These are phyloP conservation scores for Dictyophora rubrovolvata DNA, from an alignment of 768 basidiomycete species.

Conservation along the genomic window DNA sequence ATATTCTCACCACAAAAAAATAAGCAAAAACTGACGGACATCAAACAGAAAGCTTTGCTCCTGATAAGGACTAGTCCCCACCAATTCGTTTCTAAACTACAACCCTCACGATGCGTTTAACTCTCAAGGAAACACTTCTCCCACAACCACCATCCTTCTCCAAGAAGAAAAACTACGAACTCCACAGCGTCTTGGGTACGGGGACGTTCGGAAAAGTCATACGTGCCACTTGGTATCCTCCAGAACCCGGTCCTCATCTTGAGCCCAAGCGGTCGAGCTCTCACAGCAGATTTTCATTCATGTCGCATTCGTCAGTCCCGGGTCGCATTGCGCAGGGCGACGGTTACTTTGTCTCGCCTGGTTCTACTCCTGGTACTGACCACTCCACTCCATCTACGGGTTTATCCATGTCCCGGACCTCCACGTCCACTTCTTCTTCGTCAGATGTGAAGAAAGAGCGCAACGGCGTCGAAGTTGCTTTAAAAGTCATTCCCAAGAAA, in stretches of 20 bases:
- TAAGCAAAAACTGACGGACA: too few species aligned
- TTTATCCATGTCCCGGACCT: slow-evolving; percentile 15
- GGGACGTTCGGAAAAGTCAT: slow-evolving; percentile 91
- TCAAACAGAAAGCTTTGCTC: too few species aligned
- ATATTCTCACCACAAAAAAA: too few species aligned
- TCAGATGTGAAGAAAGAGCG: slow-evolving; percentile 13
- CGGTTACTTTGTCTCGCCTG: not conserved
- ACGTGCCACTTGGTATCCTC: slow-evolving; percentile 36
- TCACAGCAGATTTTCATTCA: not conserved
- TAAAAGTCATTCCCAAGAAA: slow-evolving; percentile 92
- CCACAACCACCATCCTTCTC: slow-evolving; percentile 77
- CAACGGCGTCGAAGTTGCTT: slow-evolving; percentile 51
- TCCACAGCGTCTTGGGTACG: slow-evolving; percentile 62
- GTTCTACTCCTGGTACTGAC: not conserved
- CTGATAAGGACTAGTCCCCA: not conserved
- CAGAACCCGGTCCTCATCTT: slow-evolving; percentile 16
- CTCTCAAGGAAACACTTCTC: slow-evolving; percentile 49
- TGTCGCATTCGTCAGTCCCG: not conserved
- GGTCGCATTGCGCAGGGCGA: not conserved
- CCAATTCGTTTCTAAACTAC: not conserved
- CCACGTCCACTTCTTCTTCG: slow-evolving; percentile 17
- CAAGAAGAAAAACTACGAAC: slow-evolving; percentile 78
- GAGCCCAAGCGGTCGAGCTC: not conserved
- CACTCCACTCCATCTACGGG: slow-evolving; percentile 12
- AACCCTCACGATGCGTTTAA: not conserved